These are phyloP conservation scores for Teratosphaeria viscida DNA, from an alignment of 2,329 filamentous ascomycete species.

Conservation along the genomic window DNA sequence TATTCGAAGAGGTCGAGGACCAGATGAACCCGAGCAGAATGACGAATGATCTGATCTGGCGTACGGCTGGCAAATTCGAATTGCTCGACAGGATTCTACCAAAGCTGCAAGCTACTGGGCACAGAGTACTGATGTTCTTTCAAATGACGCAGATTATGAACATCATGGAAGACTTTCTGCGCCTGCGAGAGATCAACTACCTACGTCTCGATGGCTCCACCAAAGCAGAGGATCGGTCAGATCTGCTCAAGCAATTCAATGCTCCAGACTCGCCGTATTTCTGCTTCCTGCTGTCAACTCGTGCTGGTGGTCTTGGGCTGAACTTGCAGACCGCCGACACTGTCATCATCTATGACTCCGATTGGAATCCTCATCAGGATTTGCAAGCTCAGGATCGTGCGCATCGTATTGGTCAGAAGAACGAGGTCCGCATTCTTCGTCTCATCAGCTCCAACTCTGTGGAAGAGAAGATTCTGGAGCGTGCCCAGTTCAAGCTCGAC, in stretches of 20 bases:
- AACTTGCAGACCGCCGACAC: slow-evolving; percentile 97
- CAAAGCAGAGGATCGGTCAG: slow-evolving; percentile 93
- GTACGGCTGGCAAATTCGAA: slow-evolving; percentile 94
- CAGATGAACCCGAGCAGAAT: slow-evolving; percentile 86
- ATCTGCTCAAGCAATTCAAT: slow-evolving; percentile 82
- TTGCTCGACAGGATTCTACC: slow-evolving; percentile 83
- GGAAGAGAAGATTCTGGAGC: slow-evolving; percentile 95
- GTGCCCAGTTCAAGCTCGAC: slow-evolving; percentile 93
- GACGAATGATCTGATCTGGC: slow-evolving; percentile 90
- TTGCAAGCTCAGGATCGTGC: slow-evolving; percentile 98
- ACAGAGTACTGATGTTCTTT: slow-evolving; percentile 99
- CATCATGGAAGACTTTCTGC: slow-evolving; percentile 97
- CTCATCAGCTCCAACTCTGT: slow-evolving; percentile 95
- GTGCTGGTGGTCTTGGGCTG: slow-evolving; percentile 92
- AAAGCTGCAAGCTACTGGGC: slow-evolving; percentile 82
- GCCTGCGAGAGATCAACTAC: slow-evolving; percentile 72
- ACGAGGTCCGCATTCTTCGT: slow-evolving; percentile 91
- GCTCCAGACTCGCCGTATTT: slow-evolving; percentile 84
- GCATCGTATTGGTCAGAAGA: slow-evolving; percentile 99
- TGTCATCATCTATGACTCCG: slow-evolving; percentile 98
- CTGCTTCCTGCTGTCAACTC: slow-evolving; percentile 96
- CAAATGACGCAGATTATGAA: slow-evolving; percentile 99
- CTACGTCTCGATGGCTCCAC: slow-evolving; percentile 92
- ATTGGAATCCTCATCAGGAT: slow-evolving; percentile 99
- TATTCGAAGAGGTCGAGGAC: slow-evolving; percentile 95